Conservation (phyloP, 1,284 basidiomycete species). For the Ustilago cynodontis region DNA sequence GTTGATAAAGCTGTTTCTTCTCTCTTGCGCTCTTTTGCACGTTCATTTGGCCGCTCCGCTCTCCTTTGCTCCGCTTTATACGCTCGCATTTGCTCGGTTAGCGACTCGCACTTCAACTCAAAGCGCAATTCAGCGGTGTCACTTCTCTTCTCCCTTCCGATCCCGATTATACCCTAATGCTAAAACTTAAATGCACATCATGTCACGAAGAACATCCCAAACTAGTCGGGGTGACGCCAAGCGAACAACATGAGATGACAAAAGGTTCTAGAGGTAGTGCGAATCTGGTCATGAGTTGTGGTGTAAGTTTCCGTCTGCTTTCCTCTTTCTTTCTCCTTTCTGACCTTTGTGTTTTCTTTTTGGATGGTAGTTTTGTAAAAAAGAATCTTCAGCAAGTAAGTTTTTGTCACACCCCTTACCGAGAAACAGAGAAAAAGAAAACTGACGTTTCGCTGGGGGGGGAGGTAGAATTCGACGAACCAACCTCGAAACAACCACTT, state of each 20-base stretch:
- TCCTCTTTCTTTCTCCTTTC: neutral
- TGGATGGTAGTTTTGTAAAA: slow-evolving; percentile 56
- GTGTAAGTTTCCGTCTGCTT: slow-evolving; percentile 8
- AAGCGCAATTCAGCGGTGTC: slow-evolving; percentile 62
- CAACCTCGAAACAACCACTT: slow-evolving; percentile 58
- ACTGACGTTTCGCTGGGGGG: neutral
- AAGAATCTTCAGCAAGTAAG: slow-evolving; percentile 54
- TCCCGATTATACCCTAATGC: slow-evolving; percentile 60
- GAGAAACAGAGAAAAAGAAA: too few relatives aligned
- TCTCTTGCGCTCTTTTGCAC: neutral
- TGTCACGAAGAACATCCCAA: slow-evolving; percentile 67
- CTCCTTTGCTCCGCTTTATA: neutral
- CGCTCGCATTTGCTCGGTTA: slow-evolving; percentile 4
- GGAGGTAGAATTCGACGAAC: slow-evolving; percentile 57
- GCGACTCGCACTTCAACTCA: slow-evolving; percentile 61
- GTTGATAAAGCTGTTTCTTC: too few relatives aligned
- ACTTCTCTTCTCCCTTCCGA: slow-evolving; percentile 55
- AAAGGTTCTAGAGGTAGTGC: slow-evolving; percentile 57
- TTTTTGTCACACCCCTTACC: too few relatives aligned
- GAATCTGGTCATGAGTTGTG: slow-evolving; percentile 65
- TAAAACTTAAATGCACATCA: slow-evolving; percentile 62
- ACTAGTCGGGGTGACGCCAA: slow-evolving; percentile 54
- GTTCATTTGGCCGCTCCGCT: neutral
- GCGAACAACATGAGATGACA: slow-evolving; percentile 59
- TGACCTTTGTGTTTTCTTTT: neutral